These are phyloP conservation scores for Chrysanthemum lavandulifolium DNA, from an alignment of 129 eudicot species.

Conservation along the genomic window DNA sequence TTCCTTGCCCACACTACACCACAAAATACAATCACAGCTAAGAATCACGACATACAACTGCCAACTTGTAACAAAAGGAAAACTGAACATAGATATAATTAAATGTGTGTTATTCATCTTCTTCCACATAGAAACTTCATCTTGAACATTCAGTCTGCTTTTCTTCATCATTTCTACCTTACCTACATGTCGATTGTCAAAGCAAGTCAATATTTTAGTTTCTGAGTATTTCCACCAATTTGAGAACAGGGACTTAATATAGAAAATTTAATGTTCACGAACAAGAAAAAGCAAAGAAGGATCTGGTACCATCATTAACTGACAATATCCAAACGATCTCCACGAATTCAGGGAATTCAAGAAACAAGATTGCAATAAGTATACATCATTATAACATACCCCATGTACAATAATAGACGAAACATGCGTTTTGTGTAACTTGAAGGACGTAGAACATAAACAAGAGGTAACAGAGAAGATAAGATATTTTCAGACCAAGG, in stretches of 20 bases:
- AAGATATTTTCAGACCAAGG: background rate
- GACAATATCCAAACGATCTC: constrained; percentile 14
- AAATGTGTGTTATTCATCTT: constrained; percentile 26
- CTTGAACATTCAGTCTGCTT: constrained; percentile 59
- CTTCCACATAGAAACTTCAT: constrained; percentile 45
- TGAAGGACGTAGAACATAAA: background rate
- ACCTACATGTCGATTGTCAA: constrained; percentile 52
- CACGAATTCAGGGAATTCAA: constrained; percentile 1
- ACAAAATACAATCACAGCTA: constrained; percentile 20
- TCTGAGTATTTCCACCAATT: constrained; percentile 1
- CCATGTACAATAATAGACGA: background rate
- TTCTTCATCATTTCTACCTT: constrained; percentile 57
- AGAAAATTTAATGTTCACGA: background rate
- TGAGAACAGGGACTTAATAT: background rate
- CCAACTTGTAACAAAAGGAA: background rate
- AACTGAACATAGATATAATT: constrained; percentile 18
- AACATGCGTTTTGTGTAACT: background rate
- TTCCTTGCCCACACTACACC: constrained; percentile 96
- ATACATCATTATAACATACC: background rate
- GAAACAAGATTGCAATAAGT: background rate
- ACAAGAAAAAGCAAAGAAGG: background rate
- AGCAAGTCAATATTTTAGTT: constrained; percentile 23
- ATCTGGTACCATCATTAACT: constrained; percentile 18
- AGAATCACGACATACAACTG: constrained; percentile 8
- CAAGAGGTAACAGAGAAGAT: background rate